Evolutionary conservation across 2,329 filamentous ascomycete species (phyloP), one percentile per base, ranked within the genome.

Genomic region (Aureobasidium leucospermi): DNA sequence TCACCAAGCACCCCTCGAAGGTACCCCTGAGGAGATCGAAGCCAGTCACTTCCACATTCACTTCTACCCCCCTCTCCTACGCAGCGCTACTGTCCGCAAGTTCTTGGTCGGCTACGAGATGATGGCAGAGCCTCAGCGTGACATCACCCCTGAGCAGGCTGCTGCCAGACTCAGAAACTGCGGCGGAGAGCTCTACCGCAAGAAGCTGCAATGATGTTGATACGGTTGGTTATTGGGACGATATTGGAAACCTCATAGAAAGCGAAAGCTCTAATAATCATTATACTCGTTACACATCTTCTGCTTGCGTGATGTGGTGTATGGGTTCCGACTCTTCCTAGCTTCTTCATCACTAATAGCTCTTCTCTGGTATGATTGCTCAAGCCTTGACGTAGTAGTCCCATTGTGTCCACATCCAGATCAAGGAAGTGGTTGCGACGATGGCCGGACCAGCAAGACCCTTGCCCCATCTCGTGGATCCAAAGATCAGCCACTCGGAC

Each of bases 61-160:
- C 76, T 99, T 99, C 74, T 97, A 96, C 73, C 94, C 94, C 43
- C 94, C 94, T 11, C 79, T 99, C 48, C 79, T 99, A 64, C 85
- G 94, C 60, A 96, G 91, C 48, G 92, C 94, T 2, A 96, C 91
- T 0, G 92, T 99, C 48, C 86, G 89, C 66, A 99, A 99, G 77
- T 99, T 97, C 76, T 75, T 97, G 56, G 94, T 99, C 36, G 94
- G 94, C 64, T 97, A 96, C 71, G 94, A 99, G 76, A 81, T 99
- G 75, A 85, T 99, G 84, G 94, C 89, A 1, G 94, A 99, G 76
- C 93, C 94, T n/a, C 94, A 99, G 75, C 84, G 94, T 61, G 94
- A 99, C 71, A 97, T 99, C 68, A 99, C 94, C 0, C 93, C 94
- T 0, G 94, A 99, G 75, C 94, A 97, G 75, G 94, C 94, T 1